phyloP scores from a whole-genome alignment of 768 basidiomycete species.

The Leccinellum rugosiceps region DNA sequence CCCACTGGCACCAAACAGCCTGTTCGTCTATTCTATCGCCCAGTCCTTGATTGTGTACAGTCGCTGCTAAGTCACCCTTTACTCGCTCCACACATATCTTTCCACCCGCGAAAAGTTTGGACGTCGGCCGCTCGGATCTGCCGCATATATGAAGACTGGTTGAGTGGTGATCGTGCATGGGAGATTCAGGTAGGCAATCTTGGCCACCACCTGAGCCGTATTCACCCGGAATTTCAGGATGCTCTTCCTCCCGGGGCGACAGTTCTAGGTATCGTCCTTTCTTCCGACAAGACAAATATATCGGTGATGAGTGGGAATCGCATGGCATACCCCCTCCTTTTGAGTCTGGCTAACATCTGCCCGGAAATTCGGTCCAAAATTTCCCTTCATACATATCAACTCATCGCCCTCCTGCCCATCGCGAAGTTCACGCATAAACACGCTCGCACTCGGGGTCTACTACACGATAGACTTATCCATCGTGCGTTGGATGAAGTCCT shows the following conservation, averaged over 20 bases:
- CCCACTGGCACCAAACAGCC: constrained; percentile 27
- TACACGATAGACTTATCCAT: constrained; percentile 21
- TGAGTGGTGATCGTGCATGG: constrained; percentile 21
- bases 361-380: background rate
- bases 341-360: background rate
- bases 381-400: constrained; percentile 7
- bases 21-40: constrained; percentile 27
- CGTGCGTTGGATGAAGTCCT: constrained; percentile 30
- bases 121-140: constrained; percentile 3
- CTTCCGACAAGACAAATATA: background rate
- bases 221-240: background rate
- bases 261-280: background rate
- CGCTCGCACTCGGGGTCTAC: constrained; percentile 1
- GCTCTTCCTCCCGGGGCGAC: background rate
- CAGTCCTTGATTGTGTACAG: constrained; percentile 28
- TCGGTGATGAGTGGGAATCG: background rate
- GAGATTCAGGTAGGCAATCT: constrained; percentile 17
- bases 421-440: constrained; percentile 14
- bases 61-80: constrained; percentile 24
- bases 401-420: constrained; percentile 16
- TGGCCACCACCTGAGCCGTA: background rate
- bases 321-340: background rate
- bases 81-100: constrained; percentile 22
- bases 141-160: constrained; percentile 11
- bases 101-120: constrained; percentile 18